phyloP scores from a whole-genome alignment of 306 rosid species.

The Vicia villosa region DNA sequence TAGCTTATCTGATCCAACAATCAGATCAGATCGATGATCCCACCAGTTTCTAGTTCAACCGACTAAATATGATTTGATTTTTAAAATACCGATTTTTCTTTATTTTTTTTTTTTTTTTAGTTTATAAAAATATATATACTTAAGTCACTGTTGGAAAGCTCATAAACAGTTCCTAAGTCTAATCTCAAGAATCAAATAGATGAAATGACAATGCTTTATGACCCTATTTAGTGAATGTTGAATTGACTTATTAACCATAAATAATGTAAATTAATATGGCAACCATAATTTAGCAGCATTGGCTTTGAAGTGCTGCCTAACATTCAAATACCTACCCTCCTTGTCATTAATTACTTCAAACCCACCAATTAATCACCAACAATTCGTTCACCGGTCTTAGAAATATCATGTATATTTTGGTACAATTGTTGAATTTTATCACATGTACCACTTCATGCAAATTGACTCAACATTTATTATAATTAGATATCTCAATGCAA shows the following conservation, averaged over 20 bases:
- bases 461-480: too few species aligned
- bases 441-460: neutral
- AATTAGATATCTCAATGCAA: too few species aligned
- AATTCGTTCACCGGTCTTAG: neutral
- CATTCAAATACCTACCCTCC: neutral
- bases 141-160: too few species aligned
- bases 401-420: neutral
- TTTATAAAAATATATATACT: too few species aligned
- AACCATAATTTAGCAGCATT: neutral
- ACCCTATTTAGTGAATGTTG: neutral
- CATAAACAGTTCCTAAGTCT: neutral
- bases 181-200: neutral
- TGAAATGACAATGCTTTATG: constrained; percentile 13
- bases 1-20: too few species aligned
- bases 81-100: too few species aligned
- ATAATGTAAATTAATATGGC: constrained; percentile 3
- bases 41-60: too few species aligned
- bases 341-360: neutral
- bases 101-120: too few species aligned
- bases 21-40: too few species aligned
- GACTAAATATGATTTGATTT: too few species aligned
- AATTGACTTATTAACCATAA: constrained; percentile 7
- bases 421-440: constrained; percentile 2
- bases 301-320: neutral
- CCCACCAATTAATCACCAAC: neutral